Percentiles rank a stretch among this genome's conserved stretches.
These are phyloP conservation scores for Russula sp. DNA, from an alignment of 768 basidiomycete species.

Conservation along the genomic window DNA sequence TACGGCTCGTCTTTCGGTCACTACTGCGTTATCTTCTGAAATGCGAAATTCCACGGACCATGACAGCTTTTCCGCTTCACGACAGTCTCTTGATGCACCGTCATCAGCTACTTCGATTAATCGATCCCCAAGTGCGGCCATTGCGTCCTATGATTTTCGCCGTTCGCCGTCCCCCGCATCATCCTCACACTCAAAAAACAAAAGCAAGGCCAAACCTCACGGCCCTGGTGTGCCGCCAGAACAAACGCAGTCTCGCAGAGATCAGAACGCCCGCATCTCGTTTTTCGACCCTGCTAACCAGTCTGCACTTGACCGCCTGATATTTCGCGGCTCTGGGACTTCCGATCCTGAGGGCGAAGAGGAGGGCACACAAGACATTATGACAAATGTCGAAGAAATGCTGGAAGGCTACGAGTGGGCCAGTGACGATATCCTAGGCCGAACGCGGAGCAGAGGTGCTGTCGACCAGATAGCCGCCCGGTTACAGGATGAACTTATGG, in stretches of 20 bases:
- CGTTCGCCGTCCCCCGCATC: constrained; percentile 16
- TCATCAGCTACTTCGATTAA: constrained; percentile 11
- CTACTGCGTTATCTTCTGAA: constrained; percentile 14
- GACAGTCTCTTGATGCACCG: constrained; percentile 17
- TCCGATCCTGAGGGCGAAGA: constrained; percentile 39
- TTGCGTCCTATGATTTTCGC: not conserved
- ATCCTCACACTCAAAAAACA: constrained; percentile 1
- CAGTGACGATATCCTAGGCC: constrained; percentile 63
- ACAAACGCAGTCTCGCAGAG: constrained; percentile 40
- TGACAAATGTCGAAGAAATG: constrained; percentile 96
- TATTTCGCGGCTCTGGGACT: constrained; percentile 34
- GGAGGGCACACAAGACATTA: constrained; percentile 70
- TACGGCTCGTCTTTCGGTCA: constrained; percentile 17
- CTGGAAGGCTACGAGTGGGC: constrained; percentile 98
- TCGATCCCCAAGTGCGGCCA: not conserved
- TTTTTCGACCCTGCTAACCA: constrained; percentile 81
- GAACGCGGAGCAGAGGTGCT: constrained; percentile 58
- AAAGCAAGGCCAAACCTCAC: not conserved
- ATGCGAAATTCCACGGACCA: not conserved
- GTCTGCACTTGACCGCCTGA: constrained; percentile 59
- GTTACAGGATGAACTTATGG: constrained; percentile 81
- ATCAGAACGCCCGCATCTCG: constrained; percentile 66
- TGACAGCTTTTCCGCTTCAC: constrained; percentile 8
- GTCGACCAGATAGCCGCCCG: constrained; percentile 91
- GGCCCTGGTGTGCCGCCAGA: constrained; percentile 23